Evolutionary conservation across 2,329 filamentous ascomycete genomes (phyloP).

Genomic region (Colletotrichum destructivum): DNA sequence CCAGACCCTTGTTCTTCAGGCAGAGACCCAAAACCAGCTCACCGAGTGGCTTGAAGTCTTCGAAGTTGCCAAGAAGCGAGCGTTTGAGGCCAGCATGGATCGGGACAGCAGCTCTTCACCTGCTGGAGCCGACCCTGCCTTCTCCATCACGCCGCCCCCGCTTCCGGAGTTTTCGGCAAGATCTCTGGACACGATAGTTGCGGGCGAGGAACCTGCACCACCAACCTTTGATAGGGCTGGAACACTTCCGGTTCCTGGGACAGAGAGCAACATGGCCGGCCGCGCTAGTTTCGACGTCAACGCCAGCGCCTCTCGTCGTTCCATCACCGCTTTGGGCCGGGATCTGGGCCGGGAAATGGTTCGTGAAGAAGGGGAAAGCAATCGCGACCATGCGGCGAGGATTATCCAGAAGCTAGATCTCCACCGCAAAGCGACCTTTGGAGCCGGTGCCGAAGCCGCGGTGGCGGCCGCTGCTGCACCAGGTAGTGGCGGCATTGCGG

Average conservation of each 20-base stretch:
- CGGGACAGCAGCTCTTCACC: conserved; percentile 63
- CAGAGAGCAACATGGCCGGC: conserved; percentile 67
- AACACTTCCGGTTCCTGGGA: conserved; percentile 76
- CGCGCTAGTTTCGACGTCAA: conserved; percentile 83
- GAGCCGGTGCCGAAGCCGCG: conserved; percentile 57
- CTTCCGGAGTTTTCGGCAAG: conserved; percentile 93
- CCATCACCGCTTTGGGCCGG: conserved; percentile 67
- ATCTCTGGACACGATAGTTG: conserved; percentile 75
- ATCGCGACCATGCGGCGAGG: conserved; percentile 85
- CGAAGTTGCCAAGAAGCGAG: conserved; percentile 93
- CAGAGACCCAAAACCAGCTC: conserved; percentile 92
- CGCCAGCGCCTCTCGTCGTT: conserved; percentile 63
- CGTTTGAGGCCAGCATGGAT: conserved; percentile 81
- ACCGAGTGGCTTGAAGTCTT: conserved; percentile 96
- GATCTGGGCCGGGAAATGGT: conserved; percentile 64
- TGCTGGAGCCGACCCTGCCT: conserved; percentile 79
- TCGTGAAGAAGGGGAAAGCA: conserved; percentile 79
- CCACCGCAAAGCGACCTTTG: conserved; percentile 82
- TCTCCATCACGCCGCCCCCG: conserved; percentile 90
- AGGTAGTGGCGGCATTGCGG: conserved; percentile 80
- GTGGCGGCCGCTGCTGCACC: conserved; percentile 56
- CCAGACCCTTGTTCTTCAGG: conserved; percentile 88
- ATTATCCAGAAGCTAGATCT: conserved; percentile 95
- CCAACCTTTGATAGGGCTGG: conserved; percentile 70
- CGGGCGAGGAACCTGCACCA: conserved; percentile 61